These are phyloP conservation scores for Diplodia mutila DNA, from an alignment of 2,329 filamentous ascomycete species.

Conservation along the genomic window DNA sequence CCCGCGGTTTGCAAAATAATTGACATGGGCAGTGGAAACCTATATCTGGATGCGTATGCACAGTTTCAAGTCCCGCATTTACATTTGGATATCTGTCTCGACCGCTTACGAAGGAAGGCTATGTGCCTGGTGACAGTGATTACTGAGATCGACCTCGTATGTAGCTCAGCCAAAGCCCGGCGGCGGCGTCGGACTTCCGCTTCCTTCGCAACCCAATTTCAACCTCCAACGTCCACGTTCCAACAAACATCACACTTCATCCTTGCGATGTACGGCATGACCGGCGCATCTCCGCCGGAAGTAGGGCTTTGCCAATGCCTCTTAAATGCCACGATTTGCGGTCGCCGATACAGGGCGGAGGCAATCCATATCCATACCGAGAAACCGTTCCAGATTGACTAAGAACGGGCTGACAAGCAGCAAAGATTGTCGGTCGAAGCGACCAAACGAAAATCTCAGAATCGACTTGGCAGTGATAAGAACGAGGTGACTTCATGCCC, in stretches of 20 bases:
- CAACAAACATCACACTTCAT: neutral
- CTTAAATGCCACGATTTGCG: neutral
- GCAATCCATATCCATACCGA: neutral
- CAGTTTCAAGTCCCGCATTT: no score
- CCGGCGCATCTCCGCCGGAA: neutral
- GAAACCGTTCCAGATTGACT: neutral
- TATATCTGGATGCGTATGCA: no score
- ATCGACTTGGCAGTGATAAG: conserved; percentile 5
- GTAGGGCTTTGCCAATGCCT: no score
- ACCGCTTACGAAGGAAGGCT: no score
- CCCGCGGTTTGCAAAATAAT: no score
- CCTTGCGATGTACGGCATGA: neutral
- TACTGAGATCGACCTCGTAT: no score
- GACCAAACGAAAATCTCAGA: neutral
- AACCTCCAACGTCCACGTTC: neutral
- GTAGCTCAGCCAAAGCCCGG: neutral
- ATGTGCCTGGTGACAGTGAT: no score
- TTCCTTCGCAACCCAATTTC: neutral
- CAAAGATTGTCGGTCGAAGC: neutral
- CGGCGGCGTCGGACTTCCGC: neutral
- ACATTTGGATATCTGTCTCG: no score
- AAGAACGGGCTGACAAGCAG: neutral
- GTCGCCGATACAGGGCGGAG: neutral
- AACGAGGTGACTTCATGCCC: neutral
- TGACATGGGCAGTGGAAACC: no score